Base-by-base conservation (phyloP, 176 grass and related monocot genomes). In the Microstegium vimineum region DNA sequence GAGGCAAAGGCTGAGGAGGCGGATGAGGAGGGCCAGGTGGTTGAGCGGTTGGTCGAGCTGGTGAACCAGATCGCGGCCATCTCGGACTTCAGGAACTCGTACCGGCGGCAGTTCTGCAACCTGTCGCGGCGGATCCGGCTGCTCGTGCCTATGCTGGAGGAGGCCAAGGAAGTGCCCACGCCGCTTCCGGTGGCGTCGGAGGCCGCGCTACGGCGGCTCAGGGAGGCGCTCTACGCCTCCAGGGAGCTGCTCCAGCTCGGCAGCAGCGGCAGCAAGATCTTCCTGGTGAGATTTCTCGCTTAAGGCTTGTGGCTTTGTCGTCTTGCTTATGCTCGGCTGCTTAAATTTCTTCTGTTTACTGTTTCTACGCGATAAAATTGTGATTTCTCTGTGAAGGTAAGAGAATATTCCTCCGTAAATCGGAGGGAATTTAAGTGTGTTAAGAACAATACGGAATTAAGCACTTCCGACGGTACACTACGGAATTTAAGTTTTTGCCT, bases 81-180 rank as follows among this genome's bases (percentile, higher is more conserved):
- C 62, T 90, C 90, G 5, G 93, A 94, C 42, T 99, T 88, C 81
- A 85, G 83, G 83, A 99, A 99, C 78, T 85, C 93, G 25, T 99
- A 95, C 87, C 76, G 76, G 35, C 84, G 89, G 89, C 93, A 91
- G 82, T 92, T 99, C 80, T 91, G 93, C 61, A 93, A 92, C 76
- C 82, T 99, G 36, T 99, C 85, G 33, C 86, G 96, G 72, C 91
- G 96, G 93, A 99, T 99, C 84, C 90, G 90, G 89, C 84, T 99
- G 76, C 83, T 99, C 18, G 87, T 87, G 34, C 93, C 96, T 68
- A 90, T 99, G 96, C 86, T 99, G 62, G 93, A 99, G 91, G 96
- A 99, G 82, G 80, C 90, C 75, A 99, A 85, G 87, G 96, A 95
- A 74, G 85, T 80, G 28, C 83, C 88, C 31, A 37, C 77, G 43